A percentile compares a stretch with the other conserved stretches of the same genome.
Evolutionary conservation across 306 rosid species (phyloP).

Genomic region (Arachis stenosperma): DNA sequence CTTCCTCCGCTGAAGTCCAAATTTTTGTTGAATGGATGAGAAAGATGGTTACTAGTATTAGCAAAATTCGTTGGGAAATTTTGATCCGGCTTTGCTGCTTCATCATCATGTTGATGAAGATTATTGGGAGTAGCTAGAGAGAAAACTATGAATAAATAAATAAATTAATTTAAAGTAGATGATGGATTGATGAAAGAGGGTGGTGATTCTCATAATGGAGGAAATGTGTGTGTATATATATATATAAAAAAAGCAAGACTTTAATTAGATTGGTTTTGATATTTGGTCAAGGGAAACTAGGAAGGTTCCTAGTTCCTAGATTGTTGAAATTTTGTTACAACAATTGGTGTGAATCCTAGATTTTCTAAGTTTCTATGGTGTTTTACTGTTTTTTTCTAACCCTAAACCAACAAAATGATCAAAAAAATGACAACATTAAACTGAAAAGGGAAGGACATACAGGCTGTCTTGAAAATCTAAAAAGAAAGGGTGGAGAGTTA

Average conservation of each 20-base stretch:
- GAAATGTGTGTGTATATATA: background rate
- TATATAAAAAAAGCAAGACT: background rate
- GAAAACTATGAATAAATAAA: background rate
- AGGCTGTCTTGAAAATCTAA: background rate
- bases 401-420: too few relatives aligned
- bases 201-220: background rate
- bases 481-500: too few relatives aligned
- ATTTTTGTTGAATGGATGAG: constrained; percentile 19
- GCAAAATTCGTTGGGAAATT: background rate
- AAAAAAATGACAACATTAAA: too few relatives aligned
- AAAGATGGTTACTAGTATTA: constrained; percentile 32
- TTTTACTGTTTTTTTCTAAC: background rate
- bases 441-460: background rate
- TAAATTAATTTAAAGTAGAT: background rate
- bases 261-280: background rate
- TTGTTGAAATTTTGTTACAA: background rate
- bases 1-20: constrained; percentile 62
- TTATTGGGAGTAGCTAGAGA: too few relatives aligned
- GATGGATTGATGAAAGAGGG: background rate
- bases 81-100: constrained; percentile 36
- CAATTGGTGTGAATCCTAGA: background rate
- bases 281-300: background rate
- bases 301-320: constrained; percentile 5
- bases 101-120: constrained; percentile 47
- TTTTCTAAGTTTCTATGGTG: background rate